Conservation (phyloP, 2,329 filamentous ascomycete genomes). For the Trichoderma sp. region DNA sequence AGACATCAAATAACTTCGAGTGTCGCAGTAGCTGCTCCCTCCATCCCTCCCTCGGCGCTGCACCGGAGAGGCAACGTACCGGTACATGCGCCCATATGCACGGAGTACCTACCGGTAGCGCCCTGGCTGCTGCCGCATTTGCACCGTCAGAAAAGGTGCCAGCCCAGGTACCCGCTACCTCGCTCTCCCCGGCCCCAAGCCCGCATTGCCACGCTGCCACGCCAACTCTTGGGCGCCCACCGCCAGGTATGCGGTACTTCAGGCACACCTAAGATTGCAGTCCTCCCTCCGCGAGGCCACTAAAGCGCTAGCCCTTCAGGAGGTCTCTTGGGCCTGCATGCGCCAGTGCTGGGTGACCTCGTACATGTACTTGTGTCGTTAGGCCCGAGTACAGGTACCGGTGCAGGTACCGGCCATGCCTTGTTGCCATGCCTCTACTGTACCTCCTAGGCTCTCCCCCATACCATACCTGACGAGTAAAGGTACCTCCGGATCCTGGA, state of each 20-base stretch:
- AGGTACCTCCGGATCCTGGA: conserved; percentile 11
- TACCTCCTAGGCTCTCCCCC: background rate
- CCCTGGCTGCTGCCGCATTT: conserved; percentile 11
- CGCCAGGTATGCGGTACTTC: conserved; percentile 17
- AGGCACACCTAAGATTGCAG: conserved; percentile 20
- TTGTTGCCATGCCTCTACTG: background rate
- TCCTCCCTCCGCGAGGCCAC: conserved; percentile 16
- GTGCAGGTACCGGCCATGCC: background rate
- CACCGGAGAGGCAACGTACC: background rate
- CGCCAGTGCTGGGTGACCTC: conserved; percentile 17
- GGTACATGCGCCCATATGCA: conserved; percentile 5
- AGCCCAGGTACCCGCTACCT: conserved; percentile 12
- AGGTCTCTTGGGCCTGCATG: conserved; percentile 21
- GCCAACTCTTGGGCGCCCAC: conserved; percentile 13
- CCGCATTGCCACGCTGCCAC: conserved; percentile 14
- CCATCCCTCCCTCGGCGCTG: conserved; percentile 1
- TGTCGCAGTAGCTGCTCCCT: conserved; percentile 1
- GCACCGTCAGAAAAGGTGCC: background rate
- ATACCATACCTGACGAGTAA: background rate
- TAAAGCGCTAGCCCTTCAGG: conserved; percentile 21
- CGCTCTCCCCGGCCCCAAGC: conserved; percentile 6
- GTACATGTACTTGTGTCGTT: background rate
- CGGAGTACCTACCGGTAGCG: background rate
- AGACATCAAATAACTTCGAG: background rate
- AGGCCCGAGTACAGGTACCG: background rate